phyloP scores from a whole-genome alignment of 2,329 filamentous ascomycete species.

The Fusarium pseudocircinatum region DNA sequence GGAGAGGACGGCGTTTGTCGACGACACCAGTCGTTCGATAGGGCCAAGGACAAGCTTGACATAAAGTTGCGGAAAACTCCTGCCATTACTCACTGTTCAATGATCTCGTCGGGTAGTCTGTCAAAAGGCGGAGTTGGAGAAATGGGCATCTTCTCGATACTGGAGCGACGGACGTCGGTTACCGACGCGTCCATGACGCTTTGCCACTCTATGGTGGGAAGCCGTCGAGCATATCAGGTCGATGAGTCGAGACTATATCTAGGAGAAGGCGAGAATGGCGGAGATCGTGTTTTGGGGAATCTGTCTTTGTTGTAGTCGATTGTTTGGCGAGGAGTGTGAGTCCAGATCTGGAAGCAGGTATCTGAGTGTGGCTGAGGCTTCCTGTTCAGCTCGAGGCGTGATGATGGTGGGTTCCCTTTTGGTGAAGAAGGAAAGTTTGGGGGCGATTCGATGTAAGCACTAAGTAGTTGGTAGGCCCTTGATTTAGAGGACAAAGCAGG shows the following conservation, averaged over 20 bases:
- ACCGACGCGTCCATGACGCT: conserved; percentile 47
- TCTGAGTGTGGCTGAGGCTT: conserved; percentile 32
- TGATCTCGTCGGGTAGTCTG: conserved; percentile 73
- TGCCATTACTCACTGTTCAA: conserved; percentile 66
- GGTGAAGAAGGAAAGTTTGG: conserved; percentile 11
- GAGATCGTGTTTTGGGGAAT: neutral
- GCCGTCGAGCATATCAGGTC: conserved; percentile 38
- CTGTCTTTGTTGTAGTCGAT: conserved; percentile 11
- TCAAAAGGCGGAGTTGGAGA: conserved; percentile 57
- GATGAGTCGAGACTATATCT: conserved; percentile 2
- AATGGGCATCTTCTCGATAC: conserved; percentile 48
- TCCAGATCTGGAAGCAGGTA: neutral
- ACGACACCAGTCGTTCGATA: neutral
- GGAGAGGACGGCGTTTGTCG: neutral
- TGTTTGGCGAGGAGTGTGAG: conserved; percentile 15
- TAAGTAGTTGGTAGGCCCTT: conserved; percentile 4
- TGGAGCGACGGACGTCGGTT: conserved; percentile 45
- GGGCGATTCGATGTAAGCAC: conserved; percentile 19
- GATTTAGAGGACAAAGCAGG: conserved; percentile 5
- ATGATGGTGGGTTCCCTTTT: conserved; percentile 22
- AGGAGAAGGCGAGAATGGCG: neutral
- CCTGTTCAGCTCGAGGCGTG: conserved; percentile 17
- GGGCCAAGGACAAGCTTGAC: neutral
- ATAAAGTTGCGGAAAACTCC: neutral
- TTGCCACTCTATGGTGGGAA: conserved; percentile 35